phyloP scores from a whole-genome alignment of 208 protist genomes.

The Acanthamoeba triangularis region DNA sequence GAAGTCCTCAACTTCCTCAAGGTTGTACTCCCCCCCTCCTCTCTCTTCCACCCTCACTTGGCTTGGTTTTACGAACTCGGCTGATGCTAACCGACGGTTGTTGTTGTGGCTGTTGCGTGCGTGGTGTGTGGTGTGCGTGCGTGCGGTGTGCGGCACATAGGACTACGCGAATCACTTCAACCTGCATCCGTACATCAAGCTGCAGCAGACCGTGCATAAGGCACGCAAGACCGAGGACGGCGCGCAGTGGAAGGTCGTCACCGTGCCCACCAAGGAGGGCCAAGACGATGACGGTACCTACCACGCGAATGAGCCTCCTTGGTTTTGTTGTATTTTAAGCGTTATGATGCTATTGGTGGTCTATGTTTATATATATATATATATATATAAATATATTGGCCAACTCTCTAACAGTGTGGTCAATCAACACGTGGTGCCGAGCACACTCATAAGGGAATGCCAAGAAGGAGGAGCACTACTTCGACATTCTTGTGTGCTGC shows the following conservation, averaged over 20 bases:
- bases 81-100: too few relatives aligned
- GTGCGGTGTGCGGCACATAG: background rate
- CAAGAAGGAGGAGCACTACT: slow-evolving; percentile 55
- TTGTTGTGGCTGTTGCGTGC: too few relatives aligned
- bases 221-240: slow-evolving; percentile 53
- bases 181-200: slow-evolving; percentile 65
- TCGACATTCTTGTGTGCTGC: slow-evolving; percentile 57
- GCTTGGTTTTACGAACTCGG: too few relatives aligned
- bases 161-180: slow-evolving; percentile 67
- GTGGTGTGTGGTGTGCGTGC: background rate
- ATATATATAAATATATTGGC: too few relatives aligned
- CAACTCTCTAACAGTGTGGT: too few relatives aligned
- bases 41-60: too few relatives aligned
- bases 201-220: slow-evolving; percentile 39
- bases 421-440: too few relatives aligned
- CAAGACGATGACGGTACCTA: background rate
- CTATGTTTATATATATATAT: too few relatives aligned
- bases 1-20: slow-evolving; percentile 69
- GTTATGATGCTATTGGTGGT: too few relatives aligned
- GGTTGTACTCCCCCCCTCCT: background rate
- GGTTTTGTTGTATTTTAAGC: too few relatives aligned
- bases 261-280: background rate
- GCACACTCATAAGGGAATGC: background rate
- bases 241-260: slow-evolving; percentile 54
- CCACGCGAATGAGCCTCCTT: too few relatives aligned